A percentile compares a stretch with the other conserved stretches of the same genome.
Conservation (phyloP, 1,139 yeast species). For the Taiozyma sp. region DNA sequence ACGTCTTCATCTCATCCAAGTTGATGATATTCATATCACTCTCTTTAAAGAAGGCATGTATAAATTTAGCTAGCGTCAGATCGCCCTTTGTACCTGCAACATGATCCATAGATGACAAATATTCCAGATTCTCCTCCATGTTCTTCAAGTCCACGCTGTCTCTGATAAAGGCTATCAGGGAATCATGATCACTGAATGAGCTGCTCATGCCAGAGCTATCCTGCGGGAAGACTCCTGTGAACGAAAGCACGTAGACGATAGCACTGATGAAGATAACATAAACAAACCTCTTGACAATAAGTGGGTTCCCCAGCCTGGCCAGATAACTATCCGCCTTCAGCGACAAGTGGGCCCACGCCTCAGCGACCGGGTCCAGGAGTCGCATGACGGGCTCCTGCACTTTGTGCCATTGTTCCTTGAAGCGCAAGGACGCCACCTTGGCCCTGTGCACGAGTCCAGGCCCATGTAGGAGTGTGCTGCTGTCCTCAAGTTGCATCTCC, state of each 20-base stretch:
- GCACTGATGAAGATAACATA: constrained; percentile 63
- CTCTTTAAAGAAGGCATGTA: constrained; percentile 51
- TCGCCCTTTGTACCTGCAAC: constrained; percentile 88
- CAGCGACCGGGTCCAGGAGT: constrained; percentile 65
- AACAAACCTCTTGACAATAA: constrained; percentile 71
- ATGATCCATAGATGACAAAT: constrained; percentile 81
- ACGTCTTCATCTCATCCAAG: constrained; percentile 46
- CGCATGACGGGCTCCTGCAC: constrained; percentile 39
- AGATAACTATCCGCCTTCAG: constrained; percentile 52
- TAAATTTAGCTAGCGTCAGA: constrained; percentile 59
- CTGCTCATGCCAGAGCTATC: constrained; percentile 51
- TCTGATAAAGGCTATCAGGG: constrained; percentile 44
- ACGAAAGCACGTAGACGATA: constrained; percentile 52
- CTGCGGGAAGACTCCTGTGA: constrained; percentile 43
- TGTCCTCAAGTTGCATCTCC: constrained; percentile 33
- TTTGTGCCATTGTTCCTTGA: constrained; percentile 30
- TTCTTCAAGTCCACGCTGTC: constrained; percentile 49
- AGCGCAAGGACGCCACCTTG: constrained; percentile 14
- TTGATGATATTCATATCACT: constrained; percentile 53
- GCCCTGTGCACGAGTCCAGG: constrained; percentile 3
- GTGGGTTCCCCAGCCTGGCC: constrained; percentile 74
- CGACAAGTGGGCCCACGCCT: constrained; percentile 43
- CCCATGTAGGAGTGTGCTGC: constrained; percentile 4
- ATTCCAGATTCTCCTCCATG: constrained; percentile 69
- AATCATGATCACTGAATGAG: constrained; percentile 56